Evolutionary conservation across 345 rosid genomes (phyloP).

Genomic region (Melaleuca quinquenervia): DNA sequence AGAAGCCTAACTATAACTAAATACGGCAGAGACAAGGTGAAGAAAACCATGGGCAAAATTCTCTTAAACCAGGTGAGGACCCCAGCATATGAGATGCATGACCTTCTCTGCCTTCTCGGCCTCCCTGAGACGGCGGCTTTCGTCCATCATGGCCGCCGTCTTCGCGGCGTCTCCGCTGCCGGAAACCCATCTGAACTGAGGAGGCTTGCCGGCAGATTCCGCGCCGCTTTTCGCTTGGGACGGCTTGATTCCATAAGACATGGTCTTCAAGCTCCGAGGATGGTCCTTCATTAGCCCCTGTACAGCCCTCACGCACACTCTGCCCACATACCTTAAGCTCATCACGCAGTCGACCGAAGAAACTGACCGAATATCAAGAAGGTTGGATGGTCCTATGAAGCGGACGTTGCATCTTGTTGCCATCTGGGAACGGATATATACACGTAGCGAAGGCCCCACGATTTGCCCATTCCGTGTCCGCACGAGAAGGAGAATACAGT

Average conservation of each 20-base stretch:
- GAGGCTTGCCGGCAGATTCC: background rate
- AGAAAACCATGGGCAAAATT: too few species aligned
- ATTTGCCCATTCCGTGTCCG: background rate
- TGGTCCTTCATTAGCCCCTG: background rate
- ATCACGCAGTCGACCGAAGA: background rate
- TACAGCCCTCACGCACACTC: background rate
- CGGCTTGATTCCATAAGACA: background rate
- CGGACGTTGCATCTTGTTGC: background rate
- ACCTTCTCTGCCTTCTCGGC: slow-evolving; percentile 7
- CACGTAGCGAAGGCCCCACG: background rate
- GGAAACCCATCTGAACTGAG: background rate
- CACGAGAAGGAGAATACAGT: background rate
- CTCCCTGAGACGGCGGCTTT: background rate
- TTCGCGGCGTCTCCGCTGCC: background rate
- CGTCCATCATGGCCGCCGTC: background rate
- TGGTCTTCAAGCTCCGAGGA: background rate
- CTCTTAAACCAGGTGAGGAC: slow-evolving; percentile 1
- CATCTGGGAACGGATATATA: background rate
- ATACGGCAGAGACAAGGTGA: background rate
- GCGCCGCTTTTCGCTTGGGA: background rate
- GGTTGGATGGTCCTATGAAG: background rate
- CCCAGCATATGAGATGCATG: slow-evolving; percentile 15
- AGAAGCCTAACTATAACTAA: background rate
- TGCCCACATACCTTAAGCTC: slow-evolving; percentile 1
- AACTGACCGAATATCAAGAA: background rate